phyloP scores from a whole-genome alignment of 257 asterid species.

The Fraxinus cuspidata region DNA sequence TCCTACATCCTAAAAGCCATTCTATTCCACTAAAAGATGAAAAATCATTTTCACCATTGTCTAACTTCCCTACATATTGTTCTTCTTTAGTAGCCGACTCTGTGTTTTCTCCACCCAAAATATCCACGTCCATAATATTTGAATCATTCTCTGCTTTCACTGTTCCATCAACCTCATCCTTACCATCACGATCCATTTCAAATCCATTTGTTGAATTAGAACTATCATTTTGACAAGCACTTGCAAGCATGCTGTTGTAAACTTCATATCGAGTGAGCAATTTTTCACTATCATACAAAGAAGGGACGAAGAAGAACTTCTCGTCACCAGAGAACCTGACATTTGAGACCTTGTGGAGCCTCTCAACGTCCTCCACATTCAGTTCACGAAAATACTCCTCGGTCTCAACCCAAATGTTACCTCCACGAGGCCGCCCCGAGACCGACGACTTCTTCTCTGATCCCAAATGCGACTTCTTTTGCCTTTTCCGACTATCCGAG shows the following conservation, averaged over 20 bases:
- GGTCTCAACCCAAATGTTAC: slow-evolving; percentile 66
- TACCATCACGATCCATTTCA: slow-evolving; percentile 33
- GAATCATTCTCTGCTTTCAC: slow-evolving; percentile 44
- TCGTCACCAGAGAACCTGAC: slow-evolving; percentile 38
- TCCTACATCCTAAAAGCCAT: slow-evolving; percentile 95
- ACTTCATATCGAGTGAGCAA: slow-evolving; percentile 24
- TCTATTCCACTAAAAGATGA: slow-evolving; percentile 65
- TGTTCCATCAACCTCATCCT: slow-evolving; percentile 29
- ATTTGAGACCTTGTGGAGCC: slow-evolving; percentile 44
- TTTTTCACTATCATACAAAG: slow-evolving; percentile 32
- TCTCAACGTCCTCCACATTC: slow-evolving; percentile 62
- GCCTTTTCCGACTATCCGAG: slow-evolving; percentile 70
- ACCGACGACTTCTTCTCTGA: slow-evolving; percentile 59
- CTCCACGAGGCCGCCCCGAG: slow-evolving; percentile 45
- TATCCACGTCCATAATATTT: slow-evolving; percentile 54
- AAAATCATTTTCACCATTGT: slow-evolving; percentile 26
- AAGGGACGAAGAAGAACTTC: slow-evolving; percentile 53
- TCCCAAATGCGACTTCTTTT: slow-evolving; percentile 69
- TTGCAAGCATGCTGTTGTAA: slow-evolving; percentile 35
- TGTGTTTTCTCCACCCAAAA: slow-evolving; percentile 33
- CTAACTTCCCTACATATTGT: slow-evolving; percentile 35
- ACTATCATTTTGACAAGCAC: slow-evolving; percentile 28
- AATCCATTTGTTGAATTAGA: slow-evolving; percentile 27
- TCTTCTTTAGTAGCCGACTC: slow-evolving; percentile 28
- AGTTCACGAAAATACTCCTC: slow-evolving; percentile 84